Base-by-base conservation (phyloP, 108 stramenopile species). In the Seminavis robusta region DNA sequence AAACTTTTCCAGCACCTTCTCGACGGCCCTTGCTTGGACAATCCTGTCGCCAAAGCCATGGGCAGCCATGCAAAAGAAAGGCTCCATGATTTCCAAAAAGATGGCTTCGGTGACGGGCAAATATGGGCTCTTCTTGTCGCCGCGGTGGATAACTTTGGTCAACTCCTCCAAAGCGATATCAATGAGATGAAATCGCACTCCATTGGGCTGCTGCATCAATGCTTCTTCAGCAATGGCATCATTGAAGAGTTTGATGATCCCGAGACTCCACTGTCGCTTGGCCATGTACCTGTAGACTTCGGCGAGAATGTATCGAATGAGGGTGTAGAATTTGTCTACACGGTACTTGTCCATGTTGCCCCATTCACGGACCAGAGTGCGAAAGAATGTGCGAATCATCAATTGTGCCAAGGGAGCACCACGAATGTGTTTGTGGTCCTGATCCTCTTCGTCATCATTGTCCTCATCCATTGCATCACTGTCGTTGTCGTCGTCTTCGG, bases 311-410 rank as follows among this genome's bases (percentile, higher is more conserved):
- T 79, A 53, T 30, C 95, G 79, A 41, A 91, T 71, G 38, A 89
- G 63, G 19, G 87, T 89, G 66, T 96, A 96, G 44, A 96, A 93
- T 56, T 96, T 96, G 61, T 96, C 91, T 7, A 96, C 70, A 7
- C 95, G 76, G 62, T 96, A 84, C 75, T 94, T 90, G 66, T 96
- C 95, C 65, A 96, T 85, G 45, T 79, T 77, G 5, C 82, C 88
- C 95, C 95, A 96, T 52, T 96, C 95, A 23, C 93, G 71, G 20
- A 68, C 53, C 28, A 96, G 41, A 2, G 91, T 96, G 13, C 70
- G 71, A 46, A 96, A 80, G 69, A 93, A 93, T 17, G 90, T 89
- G 29, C 73, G 53, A 42, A 94, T 62, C 67, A 90, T 93, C 19
- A 94, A 46, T 4, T 80, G 66, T 6, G 80, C 85, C 31, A 95